Evolutionary conservation across 2,329 filamentous ascomycete genomes (phyloP).

Genomic region (Neopestalotiopsis clavispora): DNA sequence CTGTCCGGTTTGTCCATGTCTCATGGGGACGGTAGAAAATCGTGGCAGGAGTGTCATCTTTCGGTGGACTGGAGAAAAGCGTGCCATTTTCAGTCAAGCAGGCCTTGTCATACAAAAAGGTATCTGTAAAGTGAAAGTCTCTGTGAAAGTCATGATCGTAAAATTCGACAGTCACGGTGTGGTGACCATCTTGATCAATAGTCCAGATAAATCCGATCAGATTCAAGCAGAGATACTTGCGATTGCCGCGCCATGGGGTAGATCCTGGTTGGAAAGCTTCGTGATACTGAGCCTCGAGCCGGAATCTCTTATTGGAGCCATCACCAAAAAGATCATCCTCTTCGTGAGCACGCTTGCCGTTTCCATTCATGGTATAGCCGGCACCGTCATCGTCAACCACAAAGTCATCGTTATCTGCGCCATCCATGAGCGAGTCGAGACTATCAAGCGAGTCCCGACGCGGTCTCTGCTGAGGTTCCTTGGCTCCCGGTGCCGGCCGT

Average conservation of each 20-base stretch:
- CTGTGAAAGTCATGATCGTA: constrained; percentile 92
- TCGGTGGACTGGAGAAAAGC: constrained; percentile 81
- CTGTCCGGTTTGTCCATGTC: constrained; percentile 88
- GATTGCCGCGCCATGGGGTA: constrained; percentile 93
- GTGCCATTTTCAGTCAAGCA: constrained; percentile 86
- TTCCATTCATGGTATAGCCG: constrained; percentile 72
- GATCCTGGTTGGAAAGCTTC: constrained; percentile 90
- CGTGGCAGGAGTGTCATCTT: constrained; percentile 69
- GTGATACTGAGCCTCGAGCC: constrained; percentile 71
- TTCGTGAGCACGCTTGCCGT: constrained; percentile 55
- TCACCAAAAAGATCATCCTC: constrained; percentile 56
- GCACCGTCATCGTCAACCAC: constrained; percentile 95
- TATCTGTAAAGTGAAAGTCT: constrained; percentile 97
- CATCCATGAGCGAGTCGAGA: constrained; percentile 80
- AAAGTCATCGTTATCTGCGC: constrained; percentile 74
- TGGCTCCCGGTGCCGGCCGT: constrained; percentile 48
- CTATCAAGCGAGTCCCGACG: constrained; percentile 74
- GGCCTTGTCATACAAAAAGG: constrained; percentile 94
- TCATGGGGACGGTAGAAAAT: constrained; percentile 98
- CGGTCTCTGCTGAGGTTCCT: constrained; percentile 58
- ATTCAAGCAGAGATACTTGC: constrained; percentile 92
- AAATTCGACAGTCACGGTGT: constrained; percentile 96
- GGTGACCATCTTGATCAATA: constrained; percentile 89
- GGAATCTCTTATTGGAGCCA: constrained; percentile 53
- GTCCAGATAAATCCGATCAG: constrained; percentile 96